Evolutionary conservation across 805 yeast genomes (phyloP), one percentile per base, ranked within the genome.

Genomic region (Candida pseudoglaebosa): DNA sequence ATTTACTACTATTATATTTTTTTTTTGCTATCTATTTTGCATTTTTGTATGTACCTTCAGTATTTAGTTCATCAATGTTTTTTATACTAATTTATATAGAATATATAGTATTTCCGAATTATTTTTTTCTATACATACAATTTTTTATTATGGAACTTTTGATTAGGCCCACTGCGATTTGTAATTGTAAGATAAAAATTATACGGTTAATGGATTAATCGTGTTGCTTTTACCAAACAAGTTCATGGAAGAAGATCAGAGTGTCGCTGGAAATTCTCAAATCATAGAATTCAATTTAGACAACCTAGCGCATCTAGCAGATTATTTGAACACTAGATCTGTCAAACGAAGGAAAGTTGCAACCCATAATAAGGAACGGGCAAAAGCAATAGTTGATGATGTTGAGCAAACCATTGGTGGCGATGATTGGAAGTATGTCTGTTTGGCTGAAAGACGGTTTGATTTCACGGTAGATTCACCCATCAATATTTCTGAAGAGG

Each of bases 401-500:
- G 34, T n/a, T 10, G 20, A 24, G 39, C n/a, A n/a, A n/a, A n/a
- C n/a, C n/a, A n/a, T n/a, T n/a, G n/a, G n/a, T n/a, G n/a, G n/a
- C n/a, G 38, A 14, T 40, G 46, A 41, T 13, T 26, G 29, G 29
- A 9, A 26, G 15, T 26, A 26, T 26, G 38, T 50, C n/a, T 24
- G 32, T 24, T 28, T 53, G n/a, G 40, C 44, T 4, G 41, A 46
- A 7, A 41, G 49, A 14, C 24, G 26, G 5, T 31, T 50, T 17
- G 19, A 15, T 18, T 33, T 49, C 9, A 32, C 28, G 6, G 34
- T 36, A 4, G 42, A 26, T n/a, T 41, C 42, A 8, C 53, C 52
- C 2, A 28, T 45, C 8, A 16, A 26, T 15, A 26, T 26, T n/a
- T n/a, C n/a, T 26, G 29, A 26, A 10, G 15, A n/a, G 6, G 26